Evolutionary conservation across 331 rosid species (phyloP).

Genomic region (Acacia pycnantha): DNA sequence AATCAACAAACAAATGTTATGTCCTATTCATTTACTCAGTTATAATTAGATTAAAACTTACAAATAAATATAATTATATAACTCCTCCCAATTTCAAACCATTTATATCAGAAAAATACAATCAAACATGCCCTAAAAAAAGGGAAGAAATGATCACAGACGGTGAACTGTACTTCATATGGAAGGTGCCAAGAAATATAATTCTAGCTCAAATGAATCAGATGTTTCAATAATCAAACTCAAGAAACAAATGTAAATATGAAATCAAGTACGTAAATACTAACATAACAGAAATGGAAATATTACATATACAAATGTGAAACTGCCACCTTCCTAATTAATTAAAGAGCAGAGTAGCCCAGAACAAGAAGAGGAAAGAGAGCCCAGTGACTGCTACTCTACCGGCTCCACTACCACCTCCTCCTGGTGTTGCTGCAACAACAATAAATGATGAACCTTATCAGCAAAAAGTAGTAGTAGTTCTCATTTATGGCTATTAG

Average conservation of each 20-base stretch:
- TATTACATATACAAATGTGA: constrained; percentile 6
- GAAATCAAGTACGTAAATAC: neutral
- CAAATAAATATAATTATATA: too few species aligned
- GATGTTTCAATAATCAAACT: neutral
- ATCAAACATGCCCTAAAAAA: neutral
- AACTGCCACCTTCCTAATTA: constrained; percentile 29
- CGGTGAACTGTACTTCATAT: neutral
- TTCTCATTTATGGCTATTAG: neutral
- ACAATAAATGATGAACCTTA: neutral
- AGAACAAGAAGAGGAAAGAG: constrained; percentile 40
- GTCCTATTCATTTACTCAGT: too few species aligned
- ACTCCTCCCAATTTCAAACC: too few species aligned
- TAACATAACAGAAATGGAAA: constrained; percentile 1
- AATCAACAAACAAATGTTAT: too few species aligned
- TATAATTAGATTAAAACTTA: too few species aligned
- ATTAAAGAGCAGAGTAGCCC: constrained; percentile 42
- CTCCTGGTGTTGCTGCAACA: constrained; percentile 42
- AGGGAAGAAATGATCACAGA: neutral
- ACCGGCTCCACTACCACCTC: constrained; percentile 32
- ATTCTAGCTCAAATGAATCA: constrained; percentile 32
- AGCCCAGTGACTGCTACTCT: constrained; percentile 46
- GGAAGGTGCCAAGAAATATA: neutral
- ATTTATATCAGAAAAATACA: neutral
- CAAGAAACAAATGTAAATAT: neutral
- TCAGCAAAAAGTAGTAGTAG: neutral